Percentiles rank a stretch among this genome's conserved stretches.
Evolutionary conservation across 352 stramenopile species (phyloP).

Genomic region (Pythium utonaiense): DNA sequence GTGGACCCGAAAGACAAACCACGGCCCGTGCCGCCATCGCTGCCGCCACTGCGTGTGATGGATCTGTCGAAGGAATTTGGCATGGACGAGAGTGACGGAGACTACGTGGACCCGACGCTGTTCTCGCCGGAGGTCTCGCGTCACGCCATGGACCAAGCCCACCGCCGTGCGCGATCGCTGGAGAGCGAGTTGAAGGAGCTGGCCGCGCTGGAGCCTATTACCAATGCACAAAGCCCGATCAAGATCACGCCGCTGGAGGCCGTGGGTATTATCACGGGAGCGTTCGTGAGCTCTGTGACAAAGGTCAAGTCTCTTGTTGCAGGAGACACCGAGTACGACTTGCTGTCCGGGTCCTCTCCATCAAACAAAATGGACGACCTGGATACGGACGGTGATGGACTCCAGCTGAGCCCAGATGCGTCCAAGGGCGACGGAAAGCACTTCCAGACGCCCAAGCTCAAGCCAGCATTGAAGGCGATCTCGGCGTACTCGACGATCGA

Average conservation of each 20-base stretch:
- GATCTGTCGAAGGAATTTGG: conserved; percentile 19
- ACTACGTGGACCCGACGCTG: conserved; percentile 76
- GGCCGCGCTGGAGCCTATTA: conserved; percentile 39
- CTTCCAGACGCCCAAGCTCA: conserved; percentile 46
- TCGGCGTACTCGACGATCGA: conserved; percentile 66
- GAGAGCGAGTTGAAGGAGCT: conserved; percentile 78
- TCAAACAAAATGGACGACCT: conserved; percentile 65
- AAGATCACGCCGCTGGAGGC: conserved; percentile 63
- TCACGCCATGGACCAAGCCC: conserved; percentile 79
- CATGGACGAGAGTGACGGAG: conserved; percentile 31
- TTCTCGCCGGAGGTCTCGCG: conserved; percentile 82
- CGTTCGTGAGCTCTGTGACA: conserved; percentile 59
- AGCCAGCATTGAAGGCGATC: conserved; percentile 70
- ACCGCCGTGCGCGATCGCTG: conserved; percentile 66
- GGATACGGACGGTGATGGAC: conserved; percentile 74
- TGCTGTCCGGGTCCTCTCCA: conserved; percentile 50
- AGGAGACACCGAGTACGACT: conserved; percentile 66
- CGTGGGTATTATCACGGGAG: conserved; percentile 53
- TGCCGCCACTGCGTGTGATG: conserved; percentile 48
- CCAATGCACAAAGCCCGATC: conserved; percentile 7
- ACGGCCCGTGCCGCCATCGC: conserved; percentile 24
- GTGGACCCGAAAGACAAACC: conserved; percentile 34
- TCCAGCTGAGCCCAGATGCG: conserved; percentile 76
- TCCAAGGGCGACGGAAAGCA: conserved; percentile 53
- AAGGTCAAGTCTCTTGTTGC: conserved; percentile 59